Conservation (phyloP, 768 basidiomycete species). For the Leccinum longicurvipes region DNA sequence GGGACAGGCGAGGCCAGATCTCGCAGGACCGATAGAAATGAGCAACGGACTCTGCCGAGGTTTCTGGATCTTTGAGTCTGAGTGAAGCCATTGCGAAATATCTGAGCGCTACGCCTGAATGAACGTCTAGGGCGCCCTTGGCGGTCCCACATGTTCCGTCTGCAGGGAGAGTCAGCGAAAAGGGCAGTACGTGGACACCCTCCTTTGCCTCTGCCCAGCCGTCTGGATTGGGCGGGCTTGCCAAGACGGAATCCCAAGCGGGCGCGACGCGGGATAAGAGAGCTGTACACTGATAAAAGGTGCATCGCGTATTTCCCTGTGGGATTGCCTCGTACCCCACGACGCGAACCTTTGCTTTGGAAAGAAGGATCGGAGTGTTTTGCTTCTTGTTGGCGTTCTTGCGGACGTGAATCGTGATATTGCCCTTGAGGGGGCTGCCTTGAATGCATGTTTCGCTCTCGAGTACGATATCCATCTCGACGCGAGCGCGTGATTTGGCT, state of each 20-base stretch:
- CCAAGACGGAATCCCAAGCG: conserved; percentile 41
- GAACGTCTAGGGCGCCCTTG: conserved; percentile 55
- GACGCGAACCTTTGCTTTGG: conserved; percentile 73
- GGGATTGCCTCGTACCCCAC: conserved; percentile 80
- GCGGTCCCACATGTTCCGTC: conserved; percentile 49
- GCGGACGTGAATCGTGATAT: conserved; percentile 62
- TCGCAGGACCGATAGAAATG: conserved; percentile 87
- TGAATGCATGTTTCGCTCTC: conserved; percentile 76
- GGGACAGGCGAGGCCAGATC: conserved; percentile 74
- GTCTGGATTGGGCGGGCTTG: conserved; percentile 49
- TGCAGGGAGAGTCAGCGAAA: conserved; percentile 63
- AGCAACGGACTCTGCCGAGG: conserved; percentile 66
- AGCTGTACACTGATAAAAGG: conserved; percentile 77
- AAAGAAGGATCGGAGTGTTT: conserved; percentile 52
- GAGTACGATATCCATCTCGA: conserved; percentile 79
- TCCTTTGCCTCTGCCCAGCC: conserved; percentile 61
- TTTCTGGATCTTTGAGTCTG: conserved; percentile 66
- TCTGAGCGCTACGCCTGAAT: conserved; percentile 60
- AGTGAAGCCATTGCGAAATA: conserved; percentile 82
- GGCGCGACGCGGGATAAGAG: conserved; percentile 49
- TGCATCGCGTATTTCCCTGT: conserved; percentile 56
- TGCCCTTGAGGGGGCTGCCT: conserved; percentile 69
- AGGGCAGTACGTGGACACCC: conserved; percentile 70
- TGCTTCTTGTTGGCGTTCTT: conserved; percentile 52
- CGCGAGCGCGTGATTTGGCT: conserved; percentile 67